Conservation (phyloP, 2,329 filamentous ascomycete genomes). For the Simplicillium aogashimaense region DNA sequence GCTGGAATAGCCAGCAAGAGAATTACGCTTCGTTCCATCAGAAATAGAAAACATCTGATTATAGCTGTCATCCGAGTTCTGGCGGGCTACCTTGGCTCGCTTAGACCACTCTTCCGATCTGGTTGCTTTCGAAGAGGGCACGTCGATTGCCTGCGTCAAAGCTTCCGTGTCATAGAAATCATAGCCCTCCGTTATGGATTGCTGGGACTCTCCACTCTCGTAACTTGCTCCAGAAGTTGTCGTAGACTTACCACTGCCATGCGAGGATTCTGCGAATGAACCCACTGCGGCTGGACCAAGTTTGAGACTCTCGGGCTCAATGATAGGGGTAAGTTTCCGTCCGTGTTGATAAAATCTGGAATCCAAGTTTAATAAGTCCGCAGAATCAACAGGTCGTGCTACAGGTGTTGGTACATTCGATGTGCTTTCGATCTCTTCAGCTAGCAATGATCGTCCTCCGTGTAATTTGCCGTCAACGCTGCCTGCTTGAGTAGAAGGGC, state of each 20-base stretch:
- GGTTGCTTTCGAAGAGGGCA: constrained; percentile 31
- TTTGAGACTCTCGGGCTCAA: constrained; percentile 39
- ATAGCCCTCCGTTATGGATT: constrained; percentile 50
- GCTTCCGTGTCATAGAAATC: constrained; percentile 57
- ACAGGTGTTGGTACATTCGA: constrained; percentile 53
- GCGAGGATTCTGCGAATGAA: constrained; percentile 22
- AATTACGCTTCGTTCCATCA: constrained; percentile 24
- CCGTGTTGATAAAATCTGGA: constrained; percentile 19
- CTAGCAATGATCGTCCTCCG: constrained; percentile 34
- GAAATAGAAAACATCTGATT: constrained; percentile 50
- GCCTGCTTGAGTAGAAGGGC: constrained; percentile 15
- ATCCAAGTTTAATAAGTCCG: constrained; percentile 13
- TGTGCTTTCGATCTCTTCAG: constrained; percentile 50
- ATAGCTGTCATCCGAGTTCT: constrained; percentile 51
- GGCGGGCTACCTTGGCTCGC: constrained; percentile 22
- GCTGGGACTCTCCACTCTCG: constrained; percentile 33
- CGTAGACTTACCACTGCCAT: constrained; percentile 38
- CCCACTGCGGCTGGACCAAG: constrained; percentile 37
- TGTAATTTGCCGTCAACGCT: constrained; percentile 21
- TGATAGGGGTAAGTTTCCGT: constrained; percentile 34
- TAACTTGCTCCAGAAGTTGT: constrained; percentile 41
- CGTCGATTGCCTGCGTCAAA: constrained; percentile 40
- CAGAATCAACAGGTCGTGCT: constrained; percentile 38
- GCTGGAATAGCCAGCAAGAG: constrained; percentile 6
- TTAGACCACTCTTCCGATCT: constrained; percentile 11